phyloP scores from a whole-genome alignment of 768 basidiomycete genomes.

The Mycena vulgaris region DNA sequence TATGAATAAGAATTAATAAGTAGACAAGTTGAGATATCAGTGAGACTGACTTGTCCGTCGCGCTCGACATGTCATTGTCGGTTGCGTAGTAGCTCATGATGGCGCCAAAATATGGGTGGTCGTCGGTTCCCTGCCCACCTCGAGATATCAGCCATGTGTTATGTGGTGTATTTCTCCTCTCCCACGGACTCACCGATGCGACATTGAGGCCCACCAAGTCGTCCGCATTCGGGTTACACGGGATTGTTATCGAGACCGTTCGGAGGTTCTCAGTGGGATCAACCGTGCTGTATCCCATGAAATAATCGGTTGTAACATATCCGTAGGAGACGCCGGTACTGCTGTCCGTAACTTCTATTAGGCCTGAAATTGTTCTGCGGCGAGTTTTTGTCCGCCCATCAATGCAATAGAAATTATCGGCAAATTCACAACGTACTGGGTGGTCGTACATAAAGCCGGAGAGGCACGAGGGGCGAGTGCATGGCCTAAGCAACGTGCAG shows the following conservation, averaged over 20 bases:
- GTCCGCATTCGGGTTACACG: neutral
- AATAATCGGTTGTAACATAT: slow-evolving; percentile 1
- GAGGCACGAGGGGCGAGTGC: neutral
- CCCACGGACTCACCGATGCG: neutral
- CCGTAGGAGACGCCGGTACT: neutral
- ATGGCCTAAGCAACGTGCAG: neutral
- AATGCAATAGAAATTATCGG: neutral
- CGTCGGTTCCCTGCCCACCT: neutral
- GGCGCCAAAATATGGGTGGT: neutral
- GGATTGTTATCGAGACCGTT: neutral
- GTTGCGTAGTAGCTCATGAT: neutral
- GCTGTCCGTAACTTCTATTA: neutral
- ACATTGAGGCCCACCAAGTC: neutral
- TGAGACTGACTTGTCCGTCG: neutral
- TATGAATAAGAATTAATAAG: neutral
- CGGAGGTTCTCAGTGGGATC: neutral
- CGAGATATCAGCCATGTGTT: neutral
- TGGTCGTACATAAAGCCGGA: neutral
- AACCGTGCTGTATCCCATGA: neutral
- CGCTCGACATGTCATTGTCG: neutral
- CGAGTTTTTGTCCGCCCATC: neutral
- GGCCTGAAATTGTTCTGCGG: neutral
- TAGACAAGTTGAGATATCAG: neutral
- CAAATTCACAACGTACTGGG: neutral
- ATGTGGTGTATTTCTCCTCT: no score